phyloP scores from a whole-genome alignment of 192 early-diverging fungal species.

The Mortierella antarctica region DNA sequence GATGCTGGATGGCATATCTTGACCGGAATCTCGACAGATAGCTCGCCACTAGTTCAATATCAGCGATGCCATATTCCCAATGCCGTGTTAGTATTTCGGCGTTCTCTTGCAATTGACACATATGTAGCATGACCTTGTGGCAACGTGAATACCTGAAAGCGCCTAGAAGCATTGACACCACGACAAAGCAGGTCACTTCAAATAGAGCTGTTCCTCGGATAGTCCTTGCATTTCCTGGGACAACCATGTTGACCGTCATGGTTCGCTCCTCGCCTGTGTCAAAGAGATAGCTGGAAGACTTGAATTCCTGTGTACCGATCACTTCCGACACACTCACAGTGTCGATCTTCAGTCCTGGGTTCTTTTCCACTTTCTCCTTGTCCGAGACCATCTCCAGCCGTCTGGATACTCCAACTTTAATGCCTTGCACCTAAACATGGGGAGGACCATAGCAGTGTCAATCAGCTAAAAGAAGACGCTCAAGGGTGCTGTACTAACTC shows the following conservation, averaged over 20 bases:
- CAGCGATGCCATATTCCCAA: neutral
- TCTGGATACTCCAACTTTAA: slow-evolving; percentile 57
- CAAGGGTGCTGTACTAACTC: too few relatives aligned
- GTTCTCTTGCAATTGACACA: too few relatives aligned
- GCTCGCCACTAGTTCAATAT: slow-evolving; percentile 55
- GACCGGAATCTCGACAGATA: slow-evolving; percentile 65
- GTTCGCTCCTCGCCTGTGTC: slow-evolving; percentile 67
- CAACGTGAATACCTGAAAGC: slow-evolving; percentile 46
- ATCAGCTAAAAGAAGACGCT: too few relatives aligned
- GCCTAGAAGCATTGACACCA: slow-evolving; percentile 55
- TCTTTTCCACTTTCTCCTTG: slow-evolving; percentile 51
- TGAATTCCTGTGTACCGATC: slow-evolving; percentile 58
- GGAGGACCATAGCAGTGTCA: neutral
- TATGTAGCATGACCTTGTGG: neutral
- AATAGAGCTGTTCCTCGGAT: slow-evolving; percentile 66
- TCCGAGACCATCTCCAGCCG: slow-evolving; percentile 63
- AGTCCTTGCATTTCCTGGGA: slow-evolving; percentile 66
- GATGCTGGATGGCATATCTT: slow-evolving; percentile 68
- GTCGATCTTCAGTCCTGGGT: slow-evolving; percentile 58
- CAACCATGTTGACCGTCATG: slow-evolving; percentile 61
- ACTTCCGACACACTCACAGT: slow-evolving; percentile 56
- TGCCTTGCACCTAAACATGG: slow-evolving; percentile 65
- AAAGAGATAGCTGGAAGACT: slow-evolving; percentile 66
- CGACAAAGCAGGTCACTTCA: slow-evolving; percentile 64
- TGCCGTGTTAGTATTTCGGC: too few relatives aligned